Evolutionary conservation across 2,329 filamentous ascomycete species (phyloP), one percentile per base, ranked within the genome.

Genomic region (Paecilomyces sp.): DNA sequence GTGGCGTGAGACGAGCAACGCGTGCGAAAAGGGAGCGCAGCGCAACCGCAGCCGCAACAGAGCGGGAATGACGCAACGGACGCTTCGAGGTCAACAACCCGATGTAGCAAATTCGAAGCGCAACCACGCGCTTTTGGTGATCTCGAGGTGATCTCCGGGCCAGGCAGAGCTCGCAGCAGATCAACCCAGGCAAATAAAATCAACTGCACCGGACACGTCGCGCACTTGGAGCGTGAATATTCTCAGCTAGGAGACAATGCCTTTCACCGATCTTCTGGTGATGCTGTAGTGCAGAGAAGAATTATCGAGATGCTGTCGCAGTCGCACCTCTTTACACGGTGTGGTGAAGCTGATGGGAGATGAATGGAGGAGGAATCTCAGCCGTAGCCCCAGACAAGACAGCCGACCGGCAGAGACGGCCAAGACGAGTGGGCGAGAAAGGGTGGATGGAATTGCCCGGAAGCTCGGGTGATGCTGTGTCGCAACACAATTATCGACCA

Each of bases 401-500:
- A 41, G 36, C 13, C 36, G 36, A 41, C 34, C 34, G 34, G n/a
- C 36, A 41, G 25, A 41, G 36, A 41, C 13, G 13, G 36, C 36
- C 36, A 41, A 15, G 36, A 41, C 12, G 12, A 41, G 34, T 53
- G 58, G 61, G 58, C 54, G 57, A 59, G 57, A 61, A 60, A 62
- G 66, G 66, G 65, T 67, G 66, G 66, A 66, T 67, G 65, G 66
- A 63, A 66, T 67, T 65, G 62, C 62, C 62, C 65, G 65, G 65
- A 67, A 67, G 64, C 61, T 61, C 64, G 65, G 65, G 63, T 64
- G 67, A 68, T n/a, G 36, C n/a, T 41, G 36, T 41, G 36, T 41
- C 36, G 36, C n/a, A 41, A 41, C 36, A 41, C 36, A 41, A 28
- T 28, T 28, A 28, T 6, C 25, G 25, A 5, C 34, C 11, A 15